A percentile compares a stretch with the other conserved stretches of the same genome.
Evolutionary conservation across 2,329 filamentous ascomycete species (phyloP).

Genomic region (Pseudogymnoascus sp.): DNA sequence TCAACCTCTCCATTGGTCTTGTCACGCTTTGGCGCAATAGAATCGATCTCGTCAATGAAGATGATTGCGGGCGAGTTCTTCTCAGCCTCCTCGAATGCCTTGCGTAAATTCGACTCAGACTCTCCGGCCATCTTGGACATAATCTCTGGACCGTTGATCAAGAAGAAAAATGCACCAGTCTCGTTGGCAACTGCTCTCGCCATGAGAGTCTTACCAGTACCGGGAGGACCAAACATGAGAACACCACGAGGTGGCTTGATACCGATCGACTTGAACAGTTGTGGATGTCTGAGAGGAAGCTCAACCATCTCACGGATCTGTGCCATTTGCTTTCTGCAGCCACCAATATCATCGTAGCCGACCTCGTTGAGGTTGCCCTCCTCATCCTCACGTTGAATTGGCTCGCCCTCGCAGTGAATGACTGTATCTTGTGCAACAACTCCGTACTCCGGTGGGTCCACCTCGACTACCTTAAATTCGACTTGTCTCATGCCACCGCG

Average conservation of each 20-base stretch:
- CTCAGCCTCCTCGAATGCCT: constrained; percentile 99
- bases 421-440: constrained; percentile 98
- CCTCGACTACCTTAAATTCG: constrained; percentile 98
- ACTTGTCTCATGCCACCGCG: constrained; percentile 98
- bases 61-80: constrained; percentile 99
- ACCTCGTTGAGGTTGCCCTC: constrained; percentile 99
- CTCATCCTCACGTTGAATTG: constrained; percentile 95
- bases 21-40: constrained; percentile 97
- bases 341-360: constrained; percentile 98
- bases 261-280: constrained; percentile 99
- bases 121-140: constrained; percentile 99
- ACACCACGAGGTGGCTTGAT: constrained; percentile 99
- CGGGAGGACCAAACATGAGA: constrained; percentile 89
- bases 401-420: constrained; percentile 96
- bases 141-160: constrained; percentile 98
- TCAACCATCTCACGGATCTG: constrained; percentile 99
- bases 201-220: constrained; percentile 99
- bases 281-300: constrained; percentile 89
- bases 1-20: constrained; percentile 99
- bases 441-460: constrained; percentile 95
- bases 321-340: constrained; percentile 99
- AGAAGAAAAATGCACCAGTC: constrained; percentile 97
- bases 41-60: constrained; percentile 99
- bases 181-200: constrained; percentile 97
- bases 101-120: constrained; percentile 94